Evolutionary conservation across 768 basidiomycete species (phyloP), one percentile per base, ranked within the genome.

Genomic region (Lactifluus hygrophoroides): DNA sequence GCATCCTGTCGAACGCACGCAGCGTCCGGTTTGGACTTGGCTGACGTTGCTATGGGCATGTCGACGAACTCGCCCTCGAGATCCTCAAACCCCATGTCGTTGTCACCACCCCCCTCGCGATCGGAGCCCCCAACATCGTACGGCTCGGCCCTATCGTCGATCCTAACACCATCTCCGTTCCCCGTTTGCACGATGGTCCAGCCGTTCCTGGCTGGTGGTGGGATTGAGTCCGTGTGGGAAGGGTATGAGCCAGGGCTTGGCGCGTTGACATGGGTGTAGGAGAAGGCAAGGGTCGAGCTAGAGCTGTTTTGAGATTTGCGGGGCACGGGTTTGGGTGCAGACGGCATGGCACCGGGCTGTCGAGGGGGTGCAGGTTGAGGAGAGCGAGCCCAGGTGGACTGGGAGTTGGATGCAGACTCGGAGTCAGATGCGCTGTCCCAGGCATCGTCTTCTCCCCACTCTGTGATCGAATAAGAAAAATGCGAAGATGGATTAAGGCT

Each of bases 401-500:
- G 56, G 5, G 61, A 28, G 34, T 57, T 54, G n/a, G 64, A 50
- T 3, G 32, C 46, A 3, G 64, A 64, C 51, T 64, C 64, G 46
- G 65, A 68, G 56, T 72, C 70, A n/a, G 71, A 71, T 43, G 65
- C 62, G 43, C 67, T 69, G 55, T 71, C 71, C 71, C 71, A 72
- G 19, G 68, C 69, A 61, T 71, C 71, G 56, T 71, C 71, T n/a
- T 70, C 69, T 14, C 56, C 69, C 66, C 70, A 66, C 46, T 70
- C 69, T 11, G 60, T 47, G 23, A 25, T 51, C 37, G 65, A 65
- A 48, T 63, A 62, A 14, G 64, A 65, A 28, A 57, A 67, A 37
- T 54, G 55, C 6, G 56, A 37, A 23, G 66, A 40, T 11, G 66
- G 52, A 34, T 66, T 66, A 40, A 67, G 45, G 48, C 37, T 51